A percentile compares a stretch with the other conserved stretches of the same genome.
Evolutionary conservation across 2,329 filamentous ascomycete species (phyloP).

Genomic region (Aspergillus ochraceus): DNA sequence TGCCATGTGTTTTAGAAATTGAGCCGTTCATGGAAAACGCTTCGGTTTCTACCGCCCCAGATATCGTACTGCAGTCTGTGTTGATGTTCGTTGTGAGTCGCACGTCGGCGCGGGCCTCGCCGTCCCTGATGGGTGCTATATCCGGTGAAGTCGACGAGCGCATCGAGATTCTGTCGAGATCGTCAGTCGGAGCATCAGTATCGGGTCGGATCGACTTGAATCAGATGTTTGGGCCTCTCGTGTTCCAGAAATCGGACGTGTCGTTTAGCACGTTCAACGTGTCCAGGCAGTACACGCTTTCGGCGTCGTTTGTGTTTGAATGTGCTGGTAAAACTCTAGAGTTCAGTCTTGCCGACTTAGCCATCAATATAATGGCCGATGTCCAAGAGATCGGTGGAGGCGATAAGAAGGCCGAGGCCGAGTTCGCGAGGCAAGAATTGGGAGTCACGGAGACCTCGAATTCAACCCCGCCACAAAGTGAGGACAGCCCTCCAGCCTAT

Average conservation of each 20-base stretch:
- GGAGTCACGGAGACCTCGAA: neutral
- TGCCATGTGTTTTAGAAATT: constrained; percentile 7
- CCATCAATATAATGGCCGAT: constrained; percentile 1
- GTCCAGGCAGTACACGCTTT: constrained; percentile 6
- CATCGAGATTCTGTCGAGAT: constrained; percentile 8
- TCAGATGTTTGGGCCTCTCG: constrained; percentile 9
- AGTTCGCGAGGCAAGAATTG: neutral
- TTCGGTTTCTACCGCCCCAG: neutral
- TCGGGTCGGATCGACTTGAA: constrained; percentile 6
- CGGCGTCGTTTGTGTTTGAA: constrained; percentile 7
- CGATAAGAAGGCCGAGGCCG: neutral
- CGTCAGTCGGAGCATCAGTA: constrained; percentile 4
- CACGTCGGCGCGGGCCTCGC: constrained; percentile 12
- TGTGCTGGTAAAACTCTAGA: constrained; percentile 7
- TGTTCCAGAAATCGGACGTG: constrained; percentile 8
- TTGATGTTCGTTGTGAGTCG: constrained; percentile 7
- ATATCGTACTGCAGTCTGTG: constrained; percentile 5
- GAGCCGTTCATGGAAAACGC: constrained; percentile 8
- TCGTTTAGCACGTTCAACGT: constrained; percentile 16
- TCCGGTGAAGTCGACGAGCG: constrained; percentile 9
- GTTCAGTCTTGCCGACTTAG: constrained; percentile 2
- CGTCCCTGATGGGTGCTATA: constrained; percentile 14
- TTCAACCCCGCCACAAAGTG: neutral
- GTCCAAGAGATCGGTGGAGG: neutral
- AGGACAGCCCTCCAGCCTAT: constrained; percentile 1